These are phyloP conservation scores for Funneliformis geosporum DNA, from an alignment of 192 early-diverging fungal genomes.

Conservation along the genomic window DNA sequence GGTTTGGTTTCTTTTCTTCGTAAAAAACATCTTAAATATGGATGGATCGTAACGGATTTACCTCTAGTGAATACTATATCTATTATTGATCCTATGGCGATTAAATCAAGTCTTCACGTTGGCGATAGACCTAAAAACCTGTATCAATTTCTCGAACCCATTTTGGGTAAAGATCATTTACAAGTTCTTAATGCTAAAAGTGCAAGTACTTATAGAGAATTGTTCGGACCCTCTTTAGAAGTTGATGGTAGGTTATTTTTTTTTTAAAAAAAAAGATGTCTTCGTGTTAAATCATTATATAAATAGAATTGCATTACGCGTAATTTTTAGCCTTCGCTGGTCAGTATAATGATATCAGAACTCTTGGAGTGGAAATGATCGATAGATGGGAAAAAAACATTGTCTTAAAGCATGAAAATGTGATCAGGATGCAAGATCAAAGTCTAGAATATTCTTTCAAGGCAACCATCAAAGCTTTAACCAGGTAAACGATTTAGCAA, in stretches of 20 bases:
- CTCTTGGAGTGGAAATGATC: not conserved
- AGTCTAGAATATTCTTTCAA: not conserved
- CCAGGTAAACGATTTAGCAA: not conserved
- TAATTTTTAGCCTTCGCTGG: too few relatives aligned
- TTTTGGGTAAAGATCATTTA: constrained; percentile 4
- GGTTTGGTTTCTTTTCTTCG: not conserved
- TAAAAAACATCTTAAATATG: not conserved
- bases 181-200: not conserved
- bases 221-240: too few relatives aligned
- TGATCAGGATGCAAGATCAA: not conserved
- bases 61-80: not conserved
- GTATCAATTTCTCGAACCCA: not conserved
- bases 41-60: too few relatives aligned
- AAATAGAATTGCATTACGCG: too few relatives aligned
- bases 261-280: too few relatives aligned
- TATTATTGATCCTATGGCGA: not conserved
- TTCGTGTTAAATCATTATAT: too few relatives aligned
- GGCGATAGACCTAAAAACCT: not conserved
- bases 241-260: too few relatives aligned
- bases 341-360: too few relatives aligned
- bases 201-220: not conserved
- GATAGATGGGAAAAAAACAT: not conserved
- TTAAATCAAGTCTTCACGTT: not conserved
- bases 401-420: not conserved
- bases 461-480: not conserved